These are phyloP conservation scores for Cornus kousa DNA, from an alignment of 148 eudicot genomes.

Conservation along the genomic window DNA sequence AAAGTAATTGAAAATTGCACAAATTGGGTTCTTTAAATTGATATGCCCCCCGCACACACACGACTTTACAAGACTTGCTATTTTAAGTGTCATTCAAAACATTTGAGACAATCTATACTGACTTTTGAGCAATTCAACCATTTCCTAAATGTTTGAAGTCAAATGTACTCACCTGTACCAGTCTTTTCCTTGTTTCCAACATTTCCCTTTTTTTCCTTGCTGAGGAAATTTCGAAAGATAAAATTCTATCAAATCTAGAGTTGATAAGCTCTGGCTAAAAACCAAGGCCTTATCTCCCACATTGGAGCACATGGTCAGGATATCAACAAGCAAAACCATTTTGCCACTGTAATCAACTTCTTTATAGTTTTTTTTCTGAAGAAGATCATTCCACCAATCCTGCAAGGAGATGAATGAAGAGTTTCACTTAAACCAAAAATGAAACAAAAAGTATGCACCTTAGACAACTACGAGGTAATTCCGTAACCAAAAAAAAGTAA, in stretches of 20 bases:
- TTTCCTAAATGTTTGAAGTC: background rate
- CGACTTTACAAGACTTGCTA: background rate
- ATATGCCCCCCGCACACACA: background rate
- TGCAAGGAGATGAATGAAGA: conserved; percentile 25
- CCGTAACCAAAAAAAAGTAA: background rate
- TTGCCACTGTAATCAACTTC: conserved; percentile 83
- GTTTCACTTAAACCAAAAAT: background rate
- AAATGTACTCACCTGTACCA: conserved; percentile 82
- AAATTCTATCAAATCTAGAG: conserved; percentile 77
- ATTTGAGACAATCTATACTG: background rate
- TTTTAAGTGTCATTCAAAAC: background rate
- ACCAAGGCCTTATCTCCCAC: conserved; percentile 85
- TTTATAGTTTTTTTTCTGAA: conserved; percentile 45
- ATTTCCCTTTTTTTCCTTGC: conserved; percentile 58
- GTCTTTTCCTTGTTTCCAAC: conserved; percentile 85
- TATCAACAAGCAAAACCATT: conserved; percentile 94
- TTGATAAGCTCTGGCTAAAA: conserved; percentile 86
- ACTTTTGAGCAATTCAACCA: background rate
- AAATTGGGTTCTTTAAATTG: background rate
- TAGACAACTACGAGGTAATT: too few species aligned
- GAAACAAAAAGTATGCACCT: background rate
- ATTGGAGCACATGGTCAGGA: conserved; percentile 64
- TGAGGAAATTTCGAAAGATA: conserved; percentile 65
- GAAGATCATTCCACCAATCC: conserved; percentile 97
- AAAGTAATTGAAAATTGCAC: background rate